Percentiles rank a stretch among this genome's conserved stretches.
These are phyloP conservation scores for Alternaria sp. DNA, from an alignment of 2,329 filamentous ascomycete species.

Conservation along the genomic window DNA sequence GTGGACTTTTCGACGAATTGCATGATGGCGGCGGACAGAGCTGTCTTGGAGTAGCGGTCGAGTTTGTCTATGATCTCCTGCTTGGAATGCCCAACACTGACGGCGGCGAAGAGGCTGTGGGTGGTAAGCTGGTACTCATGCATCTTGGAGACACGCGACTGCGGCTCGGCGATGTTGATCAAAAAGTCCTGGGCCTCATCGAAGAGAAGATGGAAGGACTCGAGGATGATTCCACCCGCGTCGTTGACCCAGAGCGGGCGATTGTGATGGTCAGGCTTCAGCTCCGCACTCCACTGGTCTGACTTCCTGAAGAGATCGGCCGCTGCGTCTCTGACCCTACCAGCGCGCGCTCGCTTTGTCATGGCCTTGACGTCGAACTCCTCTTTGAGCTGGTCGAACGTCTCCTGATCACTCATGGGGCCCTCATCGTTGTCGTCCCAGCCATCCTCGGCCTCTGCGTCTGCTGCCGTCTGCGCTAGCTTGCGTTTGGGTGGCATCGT, in stretches of 20 bases:
- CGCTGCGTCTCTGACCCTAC: slow-evolving; percentile 55
- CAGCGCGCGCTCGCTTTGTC: slow-evolving; percentile 36
- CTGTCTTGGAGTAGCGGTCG: slow-evolving; percentile 87
- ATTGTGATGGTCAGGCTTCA: slow-evolving; percentile 89
- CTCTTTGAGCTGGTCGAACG: slow-evolving; percentile 54
- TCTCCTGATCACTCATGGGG: slow-evolving; percentile 55
- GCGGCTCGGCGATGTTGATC: slow-evolving; percentile 92
- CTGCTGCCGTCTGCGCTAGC: slow-evolving; percentile 41
- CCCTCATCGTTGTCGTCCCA: slow-evolving; percentile 60
- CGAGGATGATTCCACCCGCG: slow-evolving; percentile 83
- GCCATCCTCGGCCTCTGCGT: slow-evolving; percentile 57
- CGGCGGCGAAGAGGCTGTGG: slow-evolving; percentile 92
- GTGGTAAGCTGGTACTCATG: slow-evolving; percentile 93
- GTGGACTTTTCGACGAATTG: slow-evolving; percentile 83
- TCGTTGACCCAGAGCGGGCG: slow-evolving; percentile 95
- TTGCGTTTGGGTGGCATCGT: slow-evolving; percentile 56
- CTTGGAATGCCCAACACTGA: slow-evolving; percentile 89
- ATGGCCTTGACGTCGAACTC: slow-evolving; percentile 45
- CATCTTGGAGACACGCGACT: slow-evolving; percentile 86
- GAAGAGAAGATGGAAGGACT: slow-evolving; percentile 90
- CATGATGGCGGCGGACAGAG: slow-evolving; percentile 79
- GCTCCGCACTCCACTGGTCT: slow-evolving; percentile 80
- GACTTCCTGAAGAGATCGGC: slow-evolving; percentile 64
- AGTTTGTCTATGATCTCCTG: slow-evolving; percentile 89
- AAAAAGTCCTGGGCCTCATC: slow-evolving; percentile 91